Percentiles rank a stretch among this genome's conserved stretches.
These are phyloP conservation scores for Scolecobasidium constrictum DNA, from an alignment of 2,329 filamentous ascomycete genomes.

Conservation along the genomic window DNA sequence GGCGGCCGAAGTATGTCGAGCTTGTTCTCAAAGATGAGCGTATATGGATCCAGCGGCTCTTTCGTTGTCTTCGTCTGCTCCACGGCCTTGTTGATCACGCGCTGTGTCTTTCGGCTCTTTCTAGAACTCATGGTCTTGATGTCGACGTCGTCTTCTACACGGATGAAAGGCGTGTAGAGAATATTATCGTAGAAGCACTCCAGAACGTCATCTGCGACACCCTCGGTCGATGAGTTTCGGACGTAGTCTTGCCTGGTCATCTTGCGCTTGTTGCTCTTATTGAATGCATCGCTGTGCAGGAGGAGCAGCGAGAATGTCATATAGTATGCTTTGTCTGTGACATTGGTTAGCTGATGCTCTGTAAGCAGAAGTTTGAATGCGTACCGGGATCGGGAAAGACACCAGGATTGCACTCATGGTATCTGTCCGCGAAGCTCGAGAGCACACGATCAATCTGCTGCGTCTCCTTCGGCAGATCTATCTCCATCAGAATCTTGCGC, in stretches of 20 bases:
- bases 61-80: slow-evolving; percentile 53
- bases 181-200: slow-evolving; percentile 99
- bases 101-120: slow-evolving; percentile 60
- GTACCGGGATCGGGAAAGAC: slow-evolving; percentile 70
- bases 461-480: slow-evolving; percentile 90
- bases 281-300: slow-evolving; percentile 97
- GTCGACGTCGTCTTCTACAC: slow-evolving; percentile 86
- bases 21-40: slow-evolving; percentile 82
- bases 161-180: slow-evolving; percentile 94
- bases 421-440: slow-evolving; percentile 89
- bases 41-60: slow-evolving; percentile 91
- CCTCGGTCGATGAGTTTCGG: slow-evolving; percentile 86
- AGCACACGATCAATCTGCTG: slow-evolving; percentile 95
- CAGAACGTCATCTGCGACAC: slow-evolving; percentile 82
- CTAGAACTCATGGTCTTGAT: slow-evolving; percentile 61
- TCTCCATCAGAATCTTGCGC: slow-evolving; percentile 90
- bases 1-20: slow-evolving; percentile 73
- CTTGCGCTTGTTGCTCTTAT: slow-evolving; percentile 98
- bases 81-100: slow-evolving; percentile 38
- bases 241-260: slow-evolving; percentile 96
- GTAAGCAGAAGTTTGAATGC: no score
- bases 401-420: slow-evolving; percentile 96
- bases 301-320: slow-evolving; percentile 95
- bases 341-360: slow-evolving; percentile 16
- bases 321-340: slow-evolving; percentile 82